phyloP scores from a whole-genome alignment of 768 basidiomycete species.

The Dentipellis sp. region DNA sequence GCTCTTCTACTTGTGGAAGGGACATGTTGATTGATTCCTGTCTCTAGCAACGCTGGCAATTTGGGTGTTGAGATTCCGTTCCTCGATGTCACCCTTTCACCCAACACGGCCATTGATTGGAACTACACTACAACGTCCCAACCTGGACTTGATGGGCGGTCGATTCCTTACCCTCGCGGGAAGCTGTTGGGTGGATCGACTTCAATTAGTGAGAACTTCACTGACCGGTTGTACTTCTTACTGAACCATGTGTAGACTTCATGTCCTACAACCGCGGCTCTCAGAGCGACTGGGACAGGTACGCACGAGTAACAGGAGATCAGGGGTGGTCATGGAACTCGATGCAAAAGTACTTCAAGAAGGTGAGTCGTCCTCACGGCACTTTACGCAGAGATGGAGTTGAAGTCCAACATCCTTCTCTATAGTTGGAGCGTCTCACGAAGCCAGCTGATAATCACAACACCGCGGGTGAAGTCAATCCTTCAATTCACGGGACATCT shows the following conservation, averaged over 20 bases:
- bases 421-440: constrained; percentile 28
- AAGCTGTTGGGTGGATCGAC: constrained; percentile 1
- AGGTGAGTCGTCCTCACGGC: not conserved
- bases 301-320: constrained; percentile 19
- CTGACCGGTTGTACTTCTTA: too few relatives aligned
- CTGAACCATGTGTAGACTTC: constrained; percentile 13
- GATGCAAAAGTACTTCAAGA: constrained; percentile 1
- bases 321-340: constrained; percentile 15
- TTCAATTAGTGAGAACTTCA: not conserved
- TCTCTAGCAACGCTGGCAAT: not conserved
- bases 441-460: constrained; percentile 30
- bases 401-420: not conserved
- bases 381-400: not conserved
- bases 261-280: constrained; percentile 21
- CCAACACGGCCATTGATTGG: not conserved
- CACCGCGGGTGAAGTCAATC: constrained; percentile 27
- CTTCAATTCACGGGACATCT: constrained; percentile 26
- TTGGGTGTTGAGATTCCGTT: not conserved
- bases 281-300: constrained; percentile 17
- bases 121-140: constrained; percentile 4
- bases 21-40: not conserved
- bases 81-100: not conserved
- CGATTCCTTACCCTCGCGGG: constrained; percentile 1
- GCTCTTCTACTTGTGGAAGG: too few relatives aligned
- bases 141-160: constrained; percentile 1